phyloP scores from a whole-genome alignment of 129 eudicot species.

The Helianthus annuus region DNA sequence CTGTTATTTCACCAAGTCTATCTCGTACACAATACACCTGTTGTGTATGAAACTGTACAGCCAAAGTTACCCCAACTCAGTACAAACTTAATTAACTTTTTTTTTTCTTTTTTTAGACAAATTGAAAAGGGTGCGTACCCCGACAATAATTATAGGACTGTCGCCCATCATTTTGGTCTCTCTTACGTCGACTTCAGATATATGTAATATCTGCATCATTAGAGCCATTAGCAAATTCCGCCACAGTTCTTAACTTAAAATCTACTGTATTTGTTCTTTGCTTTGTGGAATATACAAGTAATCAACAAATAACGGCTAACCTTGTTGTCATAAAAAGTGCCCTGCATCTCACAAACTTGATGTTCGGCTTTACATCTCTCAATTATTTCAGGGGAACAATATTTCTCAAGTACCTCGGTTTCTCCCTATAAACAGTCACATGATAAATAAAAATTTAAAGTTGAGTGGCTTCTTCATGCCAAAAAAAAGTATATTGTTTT shows the following conservation, averaged over 20 bases:
- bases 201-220: slow-evolving; percentile 76
- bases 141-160: slow-evolving; percentile 77
- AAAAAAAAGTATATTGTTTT: too few relatives aligned
- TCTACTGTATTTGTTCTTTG: not conserved
- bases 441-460: not conserved
- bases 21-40: slow-evolving; percentile 91
- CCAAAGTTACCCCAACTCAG: slow-evolving; percentile 12
- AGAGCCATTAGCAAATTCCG: slow-evolving; percentile 7
- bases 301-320: slow-evolving; percentile 39
- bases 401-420: slow-evolving; percentile 54
- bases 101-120: not conserved
- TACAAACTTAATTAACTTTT: not conserved
- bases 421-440: slow-evolving; percentile 62
- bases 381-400: slow-evolving; percentile 71
- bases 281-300: not conserved
- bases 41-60: slow-evolving; percentile 87
- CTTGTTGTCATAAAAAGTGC: slow-evolving; percentile 84
- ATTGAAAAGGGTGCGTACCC: slow-evolving; percentile 40
- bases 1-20: slow-evolving; percentile 69
- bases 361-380: slow-evolving; percentile 91
- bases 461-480: too few relatives aligned
- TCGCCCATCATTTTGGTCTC: slow-evolving; percentile 98
- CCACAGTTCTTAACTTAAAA: not conserved
- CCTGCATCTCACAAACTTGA: slow-evolving; percentile 60
- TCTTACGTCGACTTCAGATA: slow-evolving; percentile 86